Base-by-base conservation (phyloP, 192 early-diverging fungal species). In the Coemansia sp. region DNA sequence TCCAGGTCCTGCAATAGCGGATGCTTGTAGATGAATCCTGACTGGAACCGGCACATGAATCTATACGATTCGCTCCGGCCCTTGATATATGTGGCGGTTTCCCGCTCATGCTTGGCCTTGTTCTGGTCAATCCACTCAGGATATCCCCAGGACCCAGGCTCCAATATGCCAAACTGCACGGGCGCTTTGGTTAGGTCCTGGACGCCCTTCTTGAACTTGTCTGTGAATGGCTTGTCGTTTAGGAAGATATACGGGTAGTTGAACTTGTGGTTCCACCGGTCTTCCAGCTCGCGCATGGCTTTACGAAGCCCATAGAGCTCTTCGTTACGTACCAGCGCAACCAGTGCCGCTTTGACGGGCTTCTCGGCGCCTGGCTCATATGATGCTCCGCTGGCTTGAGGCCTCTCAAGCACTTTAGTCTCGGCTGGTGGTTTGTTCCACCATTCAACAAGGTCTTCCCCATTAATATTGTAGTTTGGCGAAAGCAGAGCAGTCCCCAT, bases 181-280 rank as follows among this genome's bases (percentile, higher is more conserved):
- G 21, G 16, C 2, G 64, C 65, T 3, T 52, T 55, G 13, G 78
- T 72, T 19, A 75, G 23, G 21, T 60, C 59, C 1, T 41, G 54
- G 2, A 84, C 64, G 8, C 78, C 82, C 18, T 47, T 36, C 55
- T 78, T 84, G 58, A 91, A 91, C 55, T 86, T 72, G 2, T 83
- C 80, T 16, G 85, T 73, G 41, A 91, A 91, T 2, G 83, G 86
- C 36, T 71, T 78, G 48, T 91, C 84, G 78, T 90, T 91, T 20
- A 91, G 58, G 58, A 91, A 90, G 8, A 91, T 83, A 70, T 90
- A 91, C n/a, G 89, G 89, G 63, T 91, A 91, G 53, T 85, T 64
- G 76, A 81, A 89, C 10, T 82, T 75, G 51, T 62, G 70, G 73
- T 91, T 91, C 72, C 90, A 90, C 37, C 81, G 79, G 57, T 84